A percentile compares a stretch with the other conserved stretches of the same genome.
These are phyloP conservation scores for Fusarium nisikadoi DNA, from an alignment of 2,329 filamentous ascomycete genomes.

Conservation along the genomic window DNA sequence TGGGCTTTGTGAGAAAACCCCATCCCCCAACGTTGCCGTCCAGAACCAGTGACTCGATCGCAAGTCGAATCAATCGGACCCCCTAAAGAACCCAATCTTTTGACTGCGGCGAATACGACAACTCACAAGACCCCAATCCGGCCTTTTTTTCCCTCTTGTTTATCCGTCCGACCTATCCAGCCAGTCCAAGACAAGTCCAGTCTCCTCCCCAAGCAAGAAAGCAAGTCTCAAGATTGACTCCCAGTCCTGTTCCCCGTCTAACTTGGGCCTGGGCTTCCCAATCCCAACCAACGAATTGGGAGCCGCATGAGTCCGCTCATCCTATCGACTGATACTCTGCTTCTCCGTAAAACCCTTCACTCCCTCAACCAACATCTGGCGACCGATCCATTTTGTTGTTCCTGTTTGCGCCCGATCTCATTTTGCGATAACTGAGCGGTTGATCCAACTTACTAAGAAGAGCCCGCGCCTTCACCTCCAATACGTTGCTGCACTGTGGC, in stretches of 20 bases:
- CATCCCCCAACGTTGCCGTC: constrained; percentile 22
- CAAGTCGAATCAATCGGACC: constrained; percentile 25
- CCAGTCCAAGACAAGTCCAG: neutral
- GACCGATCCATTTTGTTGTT: constrained; percentile 14
- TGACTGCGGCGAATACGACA: constrained; percentile 38
- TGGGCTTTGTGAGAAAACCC: constrained; percentile 9
- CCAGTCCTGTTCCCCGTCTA: constrained; percentile 38
- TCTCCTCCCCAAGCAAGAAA: constrained; percentile 12
- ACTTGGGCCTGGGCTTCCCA: constrained; percentile 30
- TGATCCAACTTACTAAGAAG: neutral
- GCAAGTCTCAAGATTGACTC: constrained; percentile 34
- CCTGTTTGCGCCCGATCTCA: constrained; percentile 21
- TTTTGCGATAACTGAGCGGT: constrained; percentile 13
- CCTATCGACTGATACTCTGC: constrained; percentile 43
- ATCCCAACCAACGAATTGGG: constrained; percentile 43
- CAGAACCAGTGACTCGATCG: constrained; percentile 22
- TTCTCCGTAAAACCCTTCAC: constrained; percentile 43
- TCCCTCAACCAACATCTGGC: constrained; percentile 35
- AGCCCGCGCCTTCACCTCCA: neutral
- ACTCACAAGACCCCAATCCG: constrained; percentile 25
- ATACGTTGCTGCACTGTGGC: constrained; percentile 27
- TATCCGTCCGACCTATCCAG: neutral
- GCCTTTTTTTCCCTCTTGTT: constrained; percentile 18
- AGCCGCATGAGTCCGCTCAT: constrained; percentile 43
- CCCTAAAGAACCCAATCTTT: constrained; percentile 18